Evolutionary conservation across 1,284 basidiomycete species (phyloP).

Genomic region (Abortiporus biennis): DNA sequence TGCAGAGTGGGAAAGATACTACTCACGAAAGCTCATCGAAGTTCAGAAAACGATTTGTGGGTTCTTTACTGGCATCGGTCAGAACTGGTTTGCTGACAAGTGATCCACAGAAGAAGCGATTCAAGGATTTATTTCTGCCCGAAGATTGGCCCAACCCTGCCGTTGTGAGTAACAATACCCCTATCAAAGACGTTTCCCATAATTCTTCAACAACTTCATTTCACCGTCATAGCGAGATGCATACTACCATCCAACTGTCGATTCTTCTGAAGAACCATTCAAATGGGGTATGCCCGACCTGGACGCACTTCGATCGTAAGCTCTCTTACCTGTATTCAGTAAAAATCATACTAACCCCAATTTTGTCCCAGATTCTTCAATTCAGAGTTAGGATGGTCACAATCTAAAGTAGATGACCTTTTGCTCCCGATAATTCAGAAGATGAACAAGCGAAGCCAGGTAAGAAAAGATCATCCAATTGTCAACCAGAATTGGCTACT

Average conservation of each 20-base stretch:
- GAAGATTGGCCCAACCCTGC: conserved; percentile 90
- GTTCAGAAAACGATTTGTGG: conserved; percentile 82
- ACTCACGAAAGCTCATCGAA: conserved; percentile 64
- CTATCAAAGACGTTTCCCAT: background rate
- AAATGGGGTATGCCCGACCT: conserved; percentile 97
- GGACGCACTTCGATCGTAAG: conserved; percentile 80
- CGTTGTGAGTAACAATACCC: conserved; percentile 53
- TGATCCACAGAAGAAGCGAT: conserved; percentile 81
- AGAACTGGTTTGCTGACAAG: conserved; percentile 1
- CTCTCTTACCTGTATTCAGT: conserved; percentile 8
- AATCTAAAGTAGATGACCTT: conserved; percentile 86
- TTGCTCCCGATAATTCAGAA: conserved; percentile 91
- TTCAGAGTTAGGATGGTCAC: conserved; percentile 84
- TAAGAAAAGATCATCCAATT: conserved; percentile 24
- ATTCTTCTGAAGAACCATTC: conserved; percentile 90
- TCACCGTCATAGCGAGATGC: conserved; percentile 67
- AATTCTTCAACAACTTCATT: background rate
- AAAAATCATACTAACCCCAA: background rate
- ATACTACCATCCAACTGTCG: conserved; percentile 88
- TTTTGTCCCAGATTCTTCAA: conserved; percentile 66
- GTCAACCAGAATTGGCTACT: background rate
- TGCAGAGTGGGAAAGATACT: conserved; percentile 87
- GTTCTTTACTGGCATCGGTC: conserved; percentile 25
- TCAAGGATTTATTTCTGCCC: conserved; percentile 76
- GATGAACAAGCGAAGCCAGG: conserved; percentile 76